A percentile compares a stretch with the other conserved stretches of the same genome.
Evolutionary conservation across 2,329 filamentous ascomycete species (phyloP).

Genomic region (Fusarium sp.): DNA sequence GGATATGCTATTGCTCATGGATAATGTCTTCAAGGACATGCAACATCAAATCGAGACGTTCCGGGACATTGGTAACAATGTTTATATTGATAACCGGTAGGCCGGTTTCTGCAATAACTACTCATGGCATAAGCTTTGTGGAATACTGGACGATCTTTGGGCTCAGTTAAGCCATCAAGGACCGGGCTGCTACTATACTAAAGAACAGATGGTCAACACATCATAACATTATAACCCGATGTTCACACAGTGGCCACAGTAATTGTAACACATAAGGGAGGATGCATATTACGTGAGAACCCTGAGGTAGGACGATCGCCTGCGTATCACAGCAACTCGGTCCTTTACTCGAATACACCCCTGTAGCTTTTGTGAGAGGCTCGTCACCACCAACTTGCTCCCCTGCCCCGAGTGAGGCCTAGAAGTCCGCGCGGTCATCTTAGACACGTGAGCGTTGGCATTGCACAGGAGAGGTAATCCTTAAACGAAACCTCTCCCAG

Average conservation of each 20-base stretch:
- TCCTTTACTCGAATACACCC: not conserved
- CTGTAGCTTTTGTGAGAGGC: not conserved
- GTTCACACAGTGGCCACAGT: no score
- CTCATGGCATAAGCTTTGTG: not conserved
- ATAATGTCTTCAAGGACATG: constrained; percentile 1
- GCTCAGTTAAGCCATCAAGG: no score
- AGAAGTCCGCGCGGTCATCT: not conserved
- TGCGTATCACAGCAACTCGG: not conserved
- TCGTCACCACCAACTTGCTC: not conserved
- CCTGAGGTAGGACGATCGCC: not conserved
- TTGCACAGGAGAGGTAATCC: not conserved
- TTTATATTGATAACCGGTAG: constrained; percentile 3
- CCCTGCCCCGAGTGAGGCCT: not conserved
- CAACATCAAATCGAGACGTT: constrained; percentile 19
- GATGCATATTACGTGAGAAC: not conserved
- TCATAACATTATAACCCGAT: no score
- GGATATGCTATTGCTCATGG: constrained; percentile 23
- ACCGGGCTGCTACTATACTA: no score
- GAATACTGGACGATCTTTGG: no score
- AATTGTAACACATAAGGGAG: not conserved
- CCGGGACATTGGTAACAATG: constrained; percentile 3
- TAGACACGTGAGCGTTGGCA: not conserved
- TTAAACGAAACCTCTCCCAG: not conserved
- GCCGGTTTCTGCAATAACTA: not conserved
- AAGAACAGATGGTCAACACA: no score